Base-by-base conservation (phyloP, 805 yeast genomes). In the Kluyveromyces aestuarii region DNA sequence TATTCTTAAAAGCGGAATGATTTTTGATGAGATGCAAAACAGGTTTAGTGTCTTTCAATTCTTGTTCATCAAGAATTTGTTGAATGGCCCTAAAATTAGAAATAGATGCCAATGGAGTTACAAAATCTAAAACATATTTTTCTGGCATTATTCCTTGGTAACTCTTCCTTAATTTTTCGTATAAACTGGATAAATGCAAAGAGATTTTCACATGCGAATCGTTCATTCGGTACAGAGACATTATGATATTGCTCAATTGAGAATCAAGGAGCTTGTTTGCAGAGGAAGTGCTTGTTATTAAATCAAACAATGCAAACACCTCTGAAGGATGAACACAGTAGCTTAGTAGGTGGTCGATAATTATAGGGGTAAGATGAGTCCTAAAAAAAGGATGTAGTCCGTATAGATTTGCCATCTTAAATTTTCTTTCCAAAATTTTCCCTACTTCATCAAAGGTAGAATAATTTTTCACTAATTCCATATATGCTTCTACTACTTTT, bases 261-360 rank as follows among this genome's bases (percentile, higher is more conserved):
- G 45, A 46, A 35, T 52, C 52, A 19, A 55, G 38, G 17, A 59
- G 49, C 10, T 51, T 52, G 36, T 45, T 51, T 16, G 41, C 41
- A 27, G 50, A 40, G 14, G 46, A 41, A 8, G 57, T 51, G 6
- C 40, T 48, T 9, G 45, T 33, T 2, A 57, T 44, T 11, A 57
- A 51, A 8, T 43, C 40, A 14, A 61, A 27, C 30, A 64, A 36
- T 19, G 51, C 44, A n/a, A 27, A 25, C 1, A 62, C 41, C 43
- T 62, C 66, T 18, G 52, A 49, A 37, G 46, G 50, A 45, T 59
- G 60, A n/a, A 55, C 39, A 53, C 63, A 60, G 40, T 54, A 48
- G 8, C 57, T 52, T 30, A 61, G 50, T 30, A 57, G 44, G 18
- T 47, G 50, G 13, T 50, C 43, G 8, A 58, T 51, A 8, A 55